Percentiles rank a stretch among this genome's conserved stretches.
phyloP scores from a whole-genome alignment of 306 rosid genomes.

The Begonia fuchsioides region DNA sequence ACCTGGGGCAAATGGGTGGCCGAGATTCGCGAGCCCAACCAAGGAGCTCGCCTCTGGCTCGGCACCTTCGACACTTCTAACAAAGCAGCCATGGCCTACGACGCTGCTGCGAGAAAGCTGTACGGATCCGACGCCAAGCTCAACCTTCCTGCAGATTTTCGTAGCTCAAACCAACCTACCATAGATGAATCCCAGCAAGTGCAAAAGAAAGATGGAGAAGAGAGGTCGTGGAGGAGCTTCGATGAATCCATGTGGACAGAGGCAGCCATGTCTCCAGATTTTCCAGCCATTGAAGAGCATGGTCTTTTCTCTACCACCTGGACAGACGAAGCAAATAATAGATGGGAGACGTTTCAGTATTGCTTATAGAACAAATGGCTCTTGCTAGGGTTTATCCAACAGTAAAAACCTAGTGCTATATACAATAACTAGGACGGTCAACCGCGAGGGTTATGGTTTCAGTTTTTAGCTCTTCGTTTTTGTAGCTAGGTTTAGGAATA shows the following conservation, averaged over 20 bases:
- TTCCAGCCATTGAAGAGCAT: constrained; percentile 21
- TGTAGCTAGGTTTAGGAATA: too few relatives aligned
- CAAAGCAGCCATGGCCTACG: constrained; percentile 80
- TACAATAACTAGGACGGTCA: too few relatives aligned
- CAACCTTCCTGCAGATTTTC: constrained; percentile 30
- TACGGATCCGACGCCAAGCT: constrained; percentile 74
- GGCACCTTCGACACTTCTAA: constrained; percentile 70
- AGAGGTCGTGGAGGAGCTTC: constrained; percentile 4
- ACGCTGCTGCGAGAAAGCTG: constrained; percentile 61
- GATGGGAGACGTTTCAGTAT: constrained; percentile 45
- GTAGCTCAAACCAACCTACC: neutral
- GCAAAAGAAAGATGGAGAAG: constrained; percentile 3
- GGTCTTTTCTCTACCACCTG: constrained; percentile 13
- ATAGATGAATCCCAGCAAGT: neutral
- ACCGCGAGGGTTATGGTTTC: too few relatives aligned
- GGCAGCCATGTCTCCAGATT: constrained; percentile 54
- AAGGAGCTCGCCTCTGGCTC: constrained; percentile 87
- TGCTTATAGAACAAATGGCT: constrained; percentile 20
- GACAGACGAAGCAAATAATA: constrained; percentile 15
- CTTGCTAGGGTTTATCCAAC: too few relatives aligned
- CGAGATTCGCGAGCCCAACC: constrained; percentile 82
- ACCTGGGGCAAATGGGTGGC: constrained; percentile 99
- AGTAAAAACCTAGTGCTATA: too few relatives aligned
- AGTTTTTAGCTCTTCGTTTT: too few relatives aligned
- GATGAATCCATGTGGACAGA: constrained; percentile 63